These are phyloP conservation scores for Pyracantha coccinea DNA, from an alignment of 331 rosid genomes.

Conservation along the genomic window DNA sequence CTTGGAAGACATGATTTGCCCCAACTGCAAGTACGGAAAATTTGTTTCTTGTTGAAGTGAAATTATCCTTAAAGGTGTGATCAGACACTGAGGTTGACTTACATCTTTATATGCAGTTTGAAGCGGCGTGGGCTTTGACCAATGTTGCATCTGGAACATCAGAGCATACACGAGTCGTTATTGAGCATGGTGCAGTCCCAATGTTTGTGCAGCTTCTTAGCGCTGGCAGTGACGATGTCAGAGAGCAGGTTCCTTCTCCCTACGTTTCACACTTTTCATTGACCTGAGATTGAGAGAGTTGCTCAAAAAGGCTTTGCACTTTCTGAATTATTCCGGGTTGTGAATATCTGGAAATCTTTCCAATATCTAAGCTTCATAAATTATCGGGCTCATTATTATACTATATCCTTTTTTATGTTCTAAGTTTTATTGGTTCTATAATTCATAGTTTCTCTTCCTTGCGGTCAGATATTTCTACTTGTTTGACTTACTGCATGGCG, in stretches of 20 bases:
- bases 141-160: slow-evolving; percentile 59
- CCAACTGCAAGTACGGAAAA: slow-evolving; percentile 41
- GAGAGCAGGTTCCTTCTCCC: slow-evolving; percentile 46
- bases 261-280: background rate
- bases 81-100: background rate
- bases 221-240: slow-evolving; percentile 43
- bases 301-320: background rate
- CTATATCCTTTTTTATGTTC: background rate
- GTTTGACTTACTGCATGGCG: background rate
- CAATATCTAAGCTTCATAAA: background rate
- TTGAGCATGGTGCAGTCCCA: slow-evolving; percentile 60
- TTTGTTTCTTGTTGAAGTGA: background rate
- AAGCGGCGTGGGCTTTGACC: slow-evolving; percentile 74
- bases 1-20: slow-evolving; percentile 51
- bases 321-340: background rate
- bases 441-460: background rate
- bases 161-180: slow-evolving; percentile 49
- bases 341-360: background rate
- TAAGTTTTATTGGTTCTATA: background rate
- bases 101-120: slow-evolving; percentile 37
- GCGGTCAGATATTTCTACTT: background rate
- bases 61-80: background rate
- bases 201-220: slow-evolving; percentile 49
- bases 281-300: background rate
- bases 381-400: background rate